Evolutionary conservation across 129 eudicot genomes (phyloP).

Genomic region (Smallanthus sonchifolius): DNA sequence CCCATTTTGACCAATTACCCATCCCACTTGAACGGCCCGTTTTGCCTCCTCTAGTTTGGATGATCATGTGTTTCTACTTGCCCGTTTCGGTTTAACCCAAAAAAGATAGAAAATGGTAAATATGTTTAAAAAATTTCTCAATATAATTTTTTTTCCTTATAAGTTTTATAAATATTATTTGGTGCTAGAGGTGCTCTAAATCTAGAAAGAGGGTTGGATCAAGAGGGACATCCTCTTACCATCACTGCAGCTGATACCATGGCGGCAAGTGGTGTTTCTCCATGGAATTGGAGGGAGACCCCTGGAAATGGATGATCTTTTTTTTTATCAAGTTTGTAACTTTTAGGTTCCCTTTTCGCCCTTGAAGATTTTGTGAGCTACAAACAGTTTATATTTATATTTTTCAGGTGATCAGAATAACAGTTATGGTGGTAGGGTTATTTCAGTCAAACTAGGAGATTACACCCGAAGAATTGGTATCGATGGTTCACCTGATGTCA

Average conservation of each 20-base stretch:
- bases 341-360: background rate
- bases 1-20: background rate
- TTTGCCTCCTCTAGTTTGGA: background rate
- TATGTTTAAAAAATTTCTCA: background rate
- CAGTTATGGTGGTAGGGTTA: constrained; percentile 81
- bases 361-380: background rate
- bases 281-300: constrained; percentile 87
- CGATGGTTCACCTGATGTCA: constrained; percentile 71
- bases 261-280: constrained; percentile 68
- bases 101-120: too few relatives aligned
- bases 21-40: background rate
- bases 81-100: too few relatives aligned
- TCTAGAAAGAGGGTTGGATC: constrained; percentile 74
- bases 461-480: constrained; percentile 77
- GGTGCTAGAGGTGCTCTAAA: constrained; percentile 54
- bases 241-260: constrained; percentile 77
- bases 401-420: constrained; percentile 62
- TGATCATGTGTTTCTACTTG: too few relatives aligned
- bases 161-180: background rate
- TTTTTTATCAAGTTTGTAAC: background rate
- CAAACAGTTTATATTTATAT: background rate
- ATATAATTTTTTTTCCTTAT: too few relatives aligned
- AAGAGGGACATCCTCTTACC: constrained; percentile 94
- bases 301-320: constrained; percentile 66
- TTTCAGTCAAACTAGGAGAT: constrained; percentile 74